Evolutionary conservation across 2,329 filamentous ascomycete species (phyloP).

Genomic region (Diaporthe citrichinensis): DNA sequence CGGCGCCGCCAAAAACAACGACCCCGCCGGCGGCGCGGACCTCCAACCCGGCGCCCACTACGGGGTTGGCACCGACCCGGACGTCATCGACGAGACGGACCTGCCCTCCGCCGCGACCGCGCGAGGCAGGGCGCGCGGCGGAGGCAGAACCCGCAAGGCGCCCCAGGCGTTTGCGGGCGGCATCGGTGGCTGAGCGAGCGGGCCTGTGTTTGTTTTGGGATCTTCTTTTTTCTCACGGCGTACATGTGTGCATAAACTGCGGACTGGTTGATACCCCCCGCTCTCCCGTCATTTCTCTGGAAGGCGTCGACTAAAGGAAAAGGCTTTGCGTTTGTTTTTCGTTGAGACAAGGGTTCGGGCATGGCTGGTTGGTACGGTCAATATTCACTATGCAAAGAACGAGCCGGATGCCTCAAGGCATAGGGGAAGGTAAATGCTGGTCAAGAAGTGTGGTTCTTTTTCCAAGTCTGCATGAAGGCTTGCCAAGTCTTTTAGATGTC

Average conservation of each 20-base stretch:
- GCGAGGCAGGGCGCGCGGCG: constrained; percentile 38
- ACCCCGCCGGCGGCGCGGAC: constrained; percentile 5
- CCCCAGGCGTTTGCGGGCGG: constrained; percentile 40
- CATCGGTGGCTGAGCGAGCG: constrained; percentile 42
- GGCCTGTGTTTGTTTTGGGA: background rate
- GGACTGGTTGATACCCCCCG: constrained; percentile 18
- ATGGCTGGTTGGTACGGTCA: background rate
- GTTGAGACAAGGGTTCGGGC: background rate
- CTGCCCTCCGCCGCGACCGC: constrained; percentile 30
- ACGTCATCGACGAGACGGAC: constrained; percentile 46
- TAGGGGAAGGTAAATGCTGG: background rate
- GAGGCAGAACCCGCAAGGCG: constrained; percentile 35
- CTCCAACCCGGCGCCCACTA: constrained; percentile 11
- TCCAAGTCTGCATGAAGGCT: background rate
- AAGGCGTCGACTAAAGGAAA: background rate
- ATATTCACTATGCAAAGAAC: background rate
- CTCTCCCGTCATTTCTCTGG: background rate
- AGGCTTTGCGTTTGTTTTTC: background rate
- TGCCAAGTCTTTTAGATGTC: background rate
- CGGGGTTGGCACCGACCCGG: constrained; percentile 41
- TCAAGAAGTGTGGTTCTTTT: background rate
- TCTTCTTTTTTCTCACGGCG: background rate
- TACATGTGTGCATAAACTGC: background rate
- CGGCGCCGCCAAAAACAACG: constrained; percentile 6
- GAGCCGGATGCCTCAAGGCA: background rate